Evolutionary conservation across 257 asterid genomes (phyloP).

Genomic region (Cruciata laevipes): DNA sequence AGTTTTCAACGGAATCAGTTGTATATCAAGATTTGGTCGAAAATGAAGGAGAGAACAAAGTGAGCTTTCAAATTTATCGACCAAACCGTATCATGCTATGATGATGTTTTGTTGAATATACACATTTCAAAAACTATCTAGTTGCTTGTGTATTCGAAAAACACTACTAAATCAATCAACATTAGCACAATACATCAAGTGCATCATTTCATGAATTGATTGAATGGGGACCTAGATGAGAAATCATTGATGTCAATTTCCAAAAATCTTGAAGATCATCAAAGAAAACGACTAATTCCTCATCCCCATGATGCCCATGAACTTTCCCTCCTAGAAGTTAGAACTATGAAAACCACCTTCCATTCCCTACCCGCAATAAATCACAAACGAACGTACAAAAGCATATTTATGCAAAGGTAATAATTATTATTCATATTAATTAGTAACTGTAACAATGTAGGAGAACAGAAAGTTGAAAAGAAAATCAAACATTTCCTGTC

Average conservation of each 20-base stretch:
- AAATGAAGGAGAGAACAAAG: no score
- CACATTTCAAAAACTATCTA: no score
- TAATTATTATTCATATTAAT: neutral
- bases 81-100: no score
- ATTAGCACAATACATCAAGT: neutral
- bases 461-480: neutral
- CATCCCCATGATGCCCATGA: slow-evolving; percentile 1
- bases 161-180: neutral
- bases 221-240: neutral
- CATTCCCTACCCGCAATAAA: neutral
- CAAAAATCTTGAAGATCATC: slow-evolving; percentile 14
- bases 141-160: no score
- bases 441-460: neutral
- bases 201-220: neutral
- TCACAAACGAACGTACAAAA: neutral
- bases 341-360: neutral
- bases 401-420: neutral
- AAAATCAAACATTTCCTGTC: slow-evolving; percentile 4
- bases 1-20: no score
- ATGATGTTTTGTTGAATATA: no score
- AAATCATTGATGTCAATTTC: neutral
- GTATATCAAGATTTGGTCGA: no score
- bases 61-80: no score
- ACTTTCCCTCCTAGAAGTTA: neutral
- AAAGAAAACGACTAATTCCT: slow-evolving; percentile 9